These are phyloP conservation scores for Thinopyrum elongatum DNA, from an alignment of 176 grass and related monocot genomes.

Conservation along the genomic window DNA sequence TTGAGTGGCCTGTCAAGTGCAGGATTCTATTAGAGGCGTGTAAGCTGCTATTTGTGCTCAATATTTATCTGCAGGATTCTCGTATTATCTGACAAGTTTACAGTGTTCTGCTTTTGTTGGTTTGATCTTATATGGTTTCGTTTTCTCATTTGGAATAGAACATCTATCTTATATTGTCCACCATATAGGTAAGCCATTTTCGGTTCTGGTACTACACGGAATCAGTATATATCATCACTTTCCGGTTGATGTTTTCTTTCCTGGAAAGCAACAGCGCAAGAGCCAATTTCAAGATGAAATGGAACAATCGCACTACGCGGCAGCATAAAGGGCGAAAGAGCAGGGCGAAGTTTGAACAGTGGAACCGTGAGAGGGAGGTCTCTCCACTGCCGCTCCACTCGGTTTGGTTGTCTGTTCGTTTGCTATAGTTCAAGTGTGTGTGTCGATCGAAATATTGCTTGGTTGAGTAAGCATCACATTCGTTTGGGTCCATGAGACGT, in stretches of 20 bases:
- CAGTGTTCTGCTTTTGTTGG: background rate
- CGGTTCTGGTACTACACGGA: too few species aligned
- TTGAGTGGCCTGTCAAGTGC: constrained; percentile 10
- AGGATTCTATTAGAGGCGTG: constrained; percentile 6
- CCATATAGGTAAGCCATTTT: too few species aligned
- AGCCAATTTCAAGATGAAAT: too few species aligned
- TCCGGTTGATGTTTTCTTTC: too few species aligned
- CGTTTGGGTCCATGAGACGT: too few species aligned
- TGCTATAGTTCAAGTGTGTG: background rate
- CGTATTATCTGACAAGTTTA: background rate
- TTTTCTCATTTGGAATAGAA: too few species aligned
- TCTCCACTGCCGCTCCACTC: background rate
- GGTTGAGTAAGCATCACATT: background rate
- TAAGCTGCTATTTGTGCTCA: constrained; percentile 7
- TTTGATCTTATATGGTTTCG: background rate
- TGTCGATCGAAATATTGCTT: background rate
- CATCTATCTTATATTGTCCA: too few species aligned
- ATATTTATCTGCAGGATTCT: background rate
- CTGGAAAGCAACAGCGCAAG: too few species aligned
- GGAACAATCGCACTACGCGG: too few species aligned
- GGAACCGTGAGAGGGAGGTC: constrained; percentile 64
- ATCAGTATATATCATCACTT: too few species aligned
- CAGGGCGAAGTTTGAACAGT: constrained; percentile 79
- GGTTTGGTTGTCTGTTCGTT: background rate
- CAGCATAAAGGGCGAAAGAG: too few species aligned